Base-by-base conservation (phyloP, 1,284 basidiomycete genomes). In the Papiliotrema fonsecae region DNA sequence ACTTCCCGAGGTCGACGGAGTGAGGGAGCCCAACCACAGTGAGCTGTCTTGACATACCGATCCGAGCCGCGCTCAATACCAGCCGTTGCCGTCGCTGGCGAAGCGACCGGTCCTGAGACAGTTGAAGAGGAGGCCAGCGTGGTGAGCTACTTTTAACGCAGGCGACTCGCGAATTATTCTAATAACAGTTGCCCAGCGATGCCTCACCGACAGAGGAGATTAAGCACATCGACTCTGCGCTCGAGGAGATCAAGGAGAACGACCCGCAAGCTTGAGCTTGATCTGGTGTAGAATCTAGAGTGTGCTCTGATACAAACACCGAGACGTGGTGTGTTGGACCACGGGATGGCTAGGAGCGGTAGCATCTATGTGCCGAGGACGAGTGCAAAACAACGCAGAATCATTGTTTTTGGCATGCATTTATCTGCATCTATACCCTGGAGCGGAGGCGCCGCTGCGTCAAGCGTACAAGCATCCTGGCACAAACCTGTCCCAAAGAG, bases 201-300 rank as follows among this genome's bases (percentile, higher is more conserved):
- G 82, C 82, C 61, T 60, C 59, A 4, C 78, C 80, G 16, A 59
- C 75, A 21, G 82, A 83, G 49, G 75, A 79, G 40, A 69, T 74
- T 26, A 76, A 77, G 31, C 76, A 76, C 32, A 77, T 79, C 21
- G 76, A 72, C 25, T 77, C 78, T 45, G 77, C 79, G 57, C 65
- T 81, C 28, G 79, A 79, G 60, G 74, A 56, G 42, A 76, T 77
- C 25, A 65, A 77, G 54, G 79, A 67, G 45, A 42, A 42, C 26
- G 40, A 42, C 40, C 40, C 40, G 24, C 40, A 27, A 14, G 52
- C 54, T 21, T 42, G n/a, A n/a, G n/a, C n/a, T n/a, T n/a, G n/a
- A n/a, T n/a, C n/a, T n/a, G n/a, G n/a, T n/a, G n/a, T n/a, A n/a
- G n/a, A n/a, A n/a, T n/a, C n/a, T n/a, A n/a, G n/a, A n/a, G n/a